Evolutionary conservation across 352 stramenopile genomes (phyloP).

Genomic region (Phytopythium montanum): DNA sequence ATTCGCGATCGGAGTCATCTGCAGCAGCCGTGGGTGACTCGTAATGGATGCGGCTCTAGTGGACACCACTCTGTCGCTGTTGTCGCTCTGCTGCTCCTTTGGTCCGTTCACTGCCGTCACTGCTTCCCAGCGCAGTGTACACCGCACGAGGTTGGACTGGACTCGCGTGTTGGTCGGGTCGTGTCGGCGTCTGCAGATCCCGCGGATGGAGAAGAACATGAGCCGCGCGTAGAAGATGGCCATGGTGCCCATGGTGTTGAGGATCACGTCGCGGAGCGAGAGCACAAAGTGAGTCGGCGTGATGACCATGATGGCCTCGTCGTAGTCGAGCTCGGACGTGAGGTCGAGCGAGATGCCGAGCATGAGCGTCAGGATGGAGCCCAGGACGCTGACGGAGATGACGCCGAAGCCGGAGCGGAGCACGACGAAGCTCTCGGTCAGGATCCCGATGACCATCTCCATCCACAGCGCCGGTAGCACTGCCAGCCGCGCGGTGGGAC

Average conservation of each 20-base stretch:
- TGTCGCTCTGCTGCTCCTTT: not conserved
- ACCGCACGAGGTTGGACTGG: not conserved
- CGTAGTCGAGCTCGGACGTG: not conserved
- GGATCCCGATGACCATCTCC: not conserved
- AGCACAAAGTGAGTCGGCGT: not conserved
- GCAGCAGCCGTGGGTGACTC: not conserved
- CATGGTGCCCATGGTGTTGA: slow-evolving; percentile 7
- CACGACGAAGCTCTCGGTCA: not conserved
- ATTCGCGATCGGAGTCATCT: not conserved
- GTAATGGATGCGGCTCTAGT: not conserved
- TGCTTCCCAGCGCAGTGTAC: not conserved
- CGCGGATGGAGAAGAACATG: not conserved
- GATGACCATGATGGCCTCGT: not conserved
- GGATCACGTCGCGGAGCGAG: slow-evolving; percentile 1
- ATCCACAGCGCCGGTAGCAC: not conserved
- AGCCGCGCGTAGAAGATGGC: slow-evolving; percentile 3
- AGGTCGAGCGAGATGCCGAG: not conserved
- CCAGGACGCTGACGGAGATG: not conserved
- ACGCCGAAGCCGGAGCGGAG: not conserved
- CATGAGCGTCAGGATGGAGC: slow-evolving; percentile 1
- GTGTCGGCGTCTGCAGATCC: not conserved
- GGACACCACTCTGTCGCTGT: not conserved
- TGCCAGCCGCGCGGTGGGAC: not conserved
- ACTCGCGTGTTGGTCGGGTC: not conserved
- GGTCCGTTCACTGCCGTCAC: not conserved